Evolutionary conservation across 2,329 filamentous ascomycete species (phyloP), one percentile per base, ranked within the genome.

Genomic region (Colletotrichum sp.): DNA sequence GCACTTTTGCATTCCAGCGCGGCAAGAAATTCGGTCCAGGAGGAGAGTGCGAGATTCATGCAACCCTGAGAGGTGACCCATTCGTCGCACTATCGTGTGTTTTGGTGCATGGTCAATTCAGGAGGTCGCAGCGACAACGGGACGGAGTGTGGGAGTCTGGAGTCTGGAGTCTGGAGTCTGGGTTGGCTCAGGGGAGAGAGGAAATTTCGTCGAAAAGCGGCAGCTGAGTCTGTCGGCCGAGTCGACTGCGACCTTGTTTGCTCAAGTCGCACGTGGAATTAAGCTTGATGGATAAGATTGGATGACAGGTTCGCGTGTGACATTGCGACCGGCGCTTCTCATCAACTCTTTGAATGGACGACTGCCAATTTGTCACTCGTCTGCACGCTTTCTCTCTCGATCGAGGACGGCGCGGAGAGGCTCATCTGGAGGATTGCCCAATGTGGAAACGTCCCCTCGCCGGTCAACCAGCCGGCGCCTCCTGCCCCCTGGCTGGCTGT

Each of bases 231-330:
- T 51, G 43, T 61, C 27, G n/a, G 34, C 13, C 34, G 33, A 58
- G 33, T 24, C 34, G 24, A 61, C 27, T 33, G 31, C 33, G 16
- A 57, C 21, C 21, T 33, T 34, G 29, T 57, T 34, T 66, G 24
- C 54, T 47, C 54, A 59, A n/a, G 24, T 63, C 38, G 21, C 62
- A 72, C 68, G 72, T 72, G 68, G 68, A 72, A 72, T 58, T 74
- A 74, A 74, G 72, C 72, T 72, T 66, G 72, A 72, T 47, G 62
- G 34, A 36, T 72, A 67, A 72, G 72, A 74, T 72, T 74, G 68
- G 72, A 72, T 63, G 72, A 74, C 63, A 64, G 57, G 59, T 31
- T 69, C 72, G 69, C 62, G 62, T 74, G 68, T 36, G 68, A 67
- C 63, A 71, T 71, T 71, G 13, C 61, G 70, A 65, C 59, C 38